A percentile compares a stretch with the other conserved stretches of the same genome.
phyloP scores from a whole-genome alignment of 495 filamentous ascomycete species.

The Hypoxylon crocopeplum region DNA sequence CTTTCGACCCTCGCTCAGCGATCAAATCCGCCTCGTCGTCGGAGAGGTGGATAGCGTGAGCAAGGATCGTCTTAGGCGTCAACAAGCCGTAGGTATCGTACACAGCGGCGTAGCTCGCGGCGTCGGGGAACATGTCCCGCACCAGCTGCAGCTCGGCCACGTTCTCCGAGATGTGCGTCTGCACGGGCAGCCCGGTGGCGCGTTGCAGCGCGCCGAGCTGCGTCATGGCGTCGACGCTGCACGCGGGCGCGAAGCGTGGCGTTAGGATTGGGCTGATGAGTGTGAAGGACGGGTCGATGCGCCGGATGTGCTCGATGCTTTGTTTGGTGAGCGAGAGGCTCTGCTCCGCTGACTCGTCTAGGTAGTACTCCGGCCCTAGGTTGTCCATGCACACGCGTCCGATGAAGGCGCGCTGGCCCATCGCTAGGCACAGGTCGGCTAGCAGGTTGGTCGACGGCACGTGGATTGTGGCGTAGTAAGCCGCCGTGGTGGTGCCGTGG shows the following conservation, averaged over 20 bases:
- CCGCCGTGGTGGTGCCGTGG: slow-evolving; percentile 87
- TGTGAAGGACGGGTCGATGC: slow-evolving; percentile 65
- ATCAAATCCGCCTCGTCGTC: slow-evolving; percentile 69
- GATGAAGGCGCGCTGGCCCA: slow-evolving; percentile 88
- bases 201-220: slow-evolving; percentile 68
- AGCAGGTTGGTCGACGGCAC: slow-evolving; percentile 85
- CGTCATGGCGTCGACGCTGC: slow-evolving; percentile 64
- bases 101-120: slow-evolving; percentile 71
- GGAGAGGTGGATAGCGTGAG: slow-evolving; percentile 82
- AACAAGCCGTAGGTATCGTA: slow-evolving; percentile 79
- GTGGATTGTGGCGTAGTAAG: slow-evolving; percentile 91
- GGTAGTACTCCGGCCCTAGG: slow-evolving; percentile 75
- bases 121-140: slow-evolving; percentile 68
- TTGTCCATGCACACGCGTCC: slow-evolving; percentile 93
- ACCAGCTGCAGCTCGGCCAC: slow-evolving; percentile 74
- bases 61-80: slow-evolving; percentile 76
- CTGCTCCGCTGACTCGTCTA: slow-evolving; percentile 64
- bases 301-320: slow-evolving; percentile 70
- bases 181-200: slow-evolving; percentile 68
- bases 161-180: slow-evolving; percentile 95
- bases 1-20: slow-evolving; percentile 62
- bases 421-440: slow-evolving; percentile 73
- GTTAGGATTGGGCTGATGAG: slow-evolving; percentile 83
- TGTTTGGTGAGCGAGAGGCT: slow-evolving; percentile 62
- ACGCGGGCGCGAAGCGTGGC: slow-evolving; percentile 86